phyloP scores from a whole-genome alignment of 306 rosid species.

The Vigna radiata region DNA sequence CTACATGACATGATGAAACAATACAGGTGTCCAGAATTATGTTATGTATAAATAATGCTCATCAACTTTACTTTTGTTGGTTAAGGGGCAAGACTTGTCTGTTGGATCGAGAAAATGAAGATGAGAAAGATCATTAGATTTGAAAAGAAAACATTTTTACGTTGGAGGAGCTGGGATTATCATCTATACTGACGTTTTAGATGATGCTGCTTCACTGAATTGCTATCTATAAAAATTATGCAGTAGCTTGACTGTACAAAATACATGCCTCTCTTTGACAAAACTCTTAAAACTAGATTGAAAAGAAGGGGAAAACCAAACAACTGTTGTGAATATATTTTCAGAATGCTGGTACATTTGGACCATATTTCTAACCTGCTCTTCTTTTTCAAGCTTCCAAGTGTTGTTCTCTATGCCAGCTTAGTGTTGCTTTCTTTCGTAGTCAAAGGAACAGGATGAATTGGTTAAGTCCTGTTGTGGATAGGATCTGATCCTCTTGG shows the following conservation, averaged over 20 bases:
- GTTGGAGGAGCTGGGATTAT: slow-evolving; percentile 50
- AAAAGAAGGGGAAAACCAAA: slow-evolving; percentile 45
- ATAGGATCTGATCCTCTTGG: slow-evolving; percentile 94
- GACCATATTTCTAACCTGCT: slow-evolving; percentile 50
- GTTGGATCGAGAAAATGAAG: slow-evolving; percentile 17
- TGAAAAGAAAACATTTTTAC: slow-evolving; percentile 42
- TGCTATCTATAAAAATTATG: slow-evolving; percentile 51
- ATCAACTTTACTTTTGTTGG: slow-evolving; percentile 15
- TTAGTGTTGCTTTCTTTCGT: slow-evolving; percentile 48
- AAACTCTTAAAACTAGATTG: slow-evolving; percentile 46
- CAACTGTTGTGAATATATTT: slow-evolving; percentile 47
- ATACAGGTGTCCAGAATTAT: neutral
- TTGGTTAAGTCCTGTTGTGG: slow-evolving; percentile 72
- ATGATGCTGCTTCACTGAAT: slow-evolving; percentile 51
- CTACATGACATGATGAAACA: slow-evolving; percentile 30
- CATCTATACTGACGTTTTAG: slow-evolving; percentile 46
- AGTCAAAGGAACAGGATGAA: slow-evolving; percentile 35
- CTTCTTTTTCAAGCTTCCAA: slow-evolving; percentile 49
- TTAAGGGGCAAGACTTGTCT: slow-evolving; percentile 24
- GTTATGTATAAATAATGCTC: slow-evolving; percentile 9
- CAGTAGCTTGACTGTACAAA: slow-evolving; percentile 58
- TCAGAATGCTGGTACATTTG: slow-evolving; percentile 49
- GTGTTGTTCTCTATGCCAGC: slow-evolving; percentile 44
- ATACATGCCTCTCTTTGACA: slow-evolving; percentile 58
- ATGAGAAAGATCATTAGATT: slow-evolving; percentile 41